Evolutionary conservation across 306 rosid species (phyloP), one percentile per base, ranked within the genome.

Genomic region (Cucumis melo): DNA sequence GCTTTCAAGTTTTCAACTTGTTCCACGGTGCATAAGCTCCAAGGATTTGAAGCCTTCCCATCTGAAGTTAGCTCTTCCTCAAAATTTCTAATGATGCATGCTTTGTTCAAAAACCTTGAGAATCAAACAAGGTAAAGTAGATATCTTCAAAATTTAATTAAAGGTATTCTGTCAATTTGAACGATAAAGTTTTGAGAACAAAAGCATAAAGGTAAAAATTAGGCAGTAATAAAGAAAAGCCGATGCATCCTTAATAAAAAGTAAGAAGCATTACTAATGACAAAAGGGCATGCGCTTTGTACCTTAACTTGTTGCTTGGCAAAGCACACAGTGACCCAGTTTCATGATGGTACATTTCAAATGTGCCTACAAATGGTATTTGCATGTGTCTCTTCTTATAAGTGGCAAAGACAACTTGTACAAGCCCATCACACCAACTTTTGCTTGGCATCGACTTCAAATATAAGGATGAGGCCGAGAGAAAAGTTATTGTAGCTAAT

Each of bases 21-120:
- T 60, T 78, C 78, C 11, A 88, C 84, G 8, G 89, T 81, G 84
- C 92, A 88, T 34, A 83, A 71, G 68, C 63, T 85, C 92, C 87
- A 83, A 38, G 90, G 86, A 29, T 86, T 73, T 29, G 80, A 75
- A 75, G 81, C 76, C 13, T 62, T 76, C 80, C 85, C 84, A 36
- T 83, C 88, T 23, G 78, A 71, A 44, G 72, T 83, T 16, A 77
- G 38, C 34, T 41, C 66, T 42, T 64, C 59, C 27, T 67, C 78
- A 0, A 68, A 82, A 58, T 81, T 75, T 21, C 20, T 83, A 41
- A 80, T 78, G 10, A 85, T 55, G 80, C 92, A 88, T 39, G 92
- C 92, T 81, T 88, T 86, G 81, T 86, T 86, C 55, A 87, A 75
- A 15, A 76, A 88, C 78, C 85, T 82, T 39, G 50, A 10, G 29